These are phyloP conservation scores for Alloteropsis angusta DNA, from an alignment of 202 grass and related monocot genomes.

Conservation along the genomic window DNA sequence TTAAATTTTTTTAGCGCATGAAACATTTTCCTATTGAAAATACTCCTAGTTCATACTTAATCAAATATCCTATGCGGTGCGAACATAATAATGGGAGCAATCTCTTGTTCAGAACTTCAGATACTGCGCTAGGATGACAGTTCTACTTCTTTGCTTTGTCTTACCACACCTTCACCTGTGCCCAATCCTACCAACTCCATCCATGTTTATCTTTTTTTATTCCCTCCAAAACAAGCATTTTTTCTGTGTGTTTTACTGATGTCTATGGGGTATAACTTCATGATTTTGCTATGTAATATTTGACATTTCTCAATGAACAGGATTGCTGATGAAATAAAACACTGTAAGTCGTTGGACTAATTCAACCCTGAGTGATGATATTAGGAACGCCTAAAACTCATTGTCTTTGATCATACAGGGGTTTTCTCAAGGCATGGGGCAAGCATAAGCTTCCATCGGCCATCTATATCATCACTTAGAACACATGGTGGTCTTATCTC, in stretches of 20 bases:
- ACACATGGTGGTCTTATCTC: constrained; percentile 33
- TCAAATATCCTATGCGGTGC: background rate
- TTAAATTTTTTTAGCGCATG: background rate
- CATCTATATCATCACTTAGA: constrained; percentile 32
- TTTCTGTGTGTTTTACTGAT: background rate
- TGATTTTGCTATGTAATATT: background rate
- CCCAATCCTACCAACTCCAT: background rate
- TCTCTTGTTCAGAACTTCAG: background rate
- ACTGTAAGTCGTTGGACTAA: constrained; percentile 6
- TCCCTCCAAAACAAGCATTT: background rate
- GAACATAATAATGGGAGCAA: background rate
- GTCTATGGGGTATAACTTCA: background rate
- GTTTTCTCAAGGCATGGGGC: constrained; percentile 36
- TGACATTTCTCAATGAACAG: constrained; percentile 21
- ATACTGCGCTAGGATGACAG: background rate
- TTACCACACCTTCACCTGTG: constrained; percentile 10
- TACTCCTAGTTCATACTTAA: background rate
- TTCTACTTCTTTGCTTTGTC: constrained; percentile 4
- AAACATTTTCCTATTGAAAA: background rate
- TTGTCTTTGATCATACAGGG: constrained; percentile 22
- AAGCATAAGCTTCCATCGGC: constrained; percentile 35
- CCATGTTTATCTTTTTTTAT: background rate
- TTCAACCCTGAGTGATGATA: background rate
- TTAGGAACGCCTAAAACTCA: background rate
- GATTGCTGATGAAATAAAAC: constrained; percentile 20